Base-by-base conservation (phyloP, 2,329 filamentous ascomycete species). In the Akanthomyces lecanii region DNA sequence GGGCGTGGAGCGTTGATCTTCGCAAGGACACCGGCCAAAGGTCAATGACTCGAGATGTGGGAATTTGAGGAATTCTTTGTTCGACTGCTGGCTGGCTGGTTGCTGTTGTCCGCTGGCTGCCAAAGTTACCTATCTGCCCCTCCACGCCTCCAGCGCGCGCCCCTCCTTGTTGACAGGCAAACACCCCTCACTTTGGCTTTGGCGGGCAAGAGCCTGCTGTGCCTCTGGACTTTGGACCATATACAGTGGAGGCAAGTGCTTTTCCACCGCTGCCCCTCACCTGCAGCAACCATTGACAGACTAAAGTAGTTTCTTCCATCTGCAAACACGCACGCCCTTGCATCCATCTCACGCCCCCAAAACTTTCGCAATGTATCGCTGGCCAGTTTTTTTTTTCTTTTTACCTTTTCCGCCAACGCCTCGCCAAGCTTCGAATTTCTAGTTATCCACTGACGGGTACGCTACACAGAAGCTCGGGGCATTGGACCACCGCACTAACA, bases 211-310 rank as follows among this genome's bases (percentile, higher is more conserved):
- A 5, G 28, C 28, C 28, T 30, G 28, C 6, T 30, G 28, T 36
- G 33, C 33, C 33, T 36, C 33, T 36, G 33, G 33, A 36, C 33
- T 7, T 4, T 36, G 33, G 33, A 36, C 33, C 18, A 16, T 21
- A 30, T 53, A 23, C 50, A 38, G 50, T 11, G 50, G 50, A 53
- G 33, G 50, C 50, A 16, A 38, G 30, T 11, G 28, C 42, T 36
- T 59, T 50, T 30, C 56, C 45, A 60, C 50, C 58, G 16, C 21
- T 44, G 50, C 48, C 58, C 58, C 55, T 61, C 50, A 61, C 58
- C 50, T 54, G 50, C 48, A 61, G 45, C 50, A 54, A 61, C 58
- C 58, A 54, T 61, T 50, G 48, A 54, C 28, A 52, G 42, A 50
- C 47, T 54, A 47, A 60, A 33, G 18, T 58, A 60, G 56, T 33